Evolutionary conservation across 2,329 filamentous ascomycete genomes (phyloP).

Genomic region (Lasiodiplodia theobromae): DNA sequence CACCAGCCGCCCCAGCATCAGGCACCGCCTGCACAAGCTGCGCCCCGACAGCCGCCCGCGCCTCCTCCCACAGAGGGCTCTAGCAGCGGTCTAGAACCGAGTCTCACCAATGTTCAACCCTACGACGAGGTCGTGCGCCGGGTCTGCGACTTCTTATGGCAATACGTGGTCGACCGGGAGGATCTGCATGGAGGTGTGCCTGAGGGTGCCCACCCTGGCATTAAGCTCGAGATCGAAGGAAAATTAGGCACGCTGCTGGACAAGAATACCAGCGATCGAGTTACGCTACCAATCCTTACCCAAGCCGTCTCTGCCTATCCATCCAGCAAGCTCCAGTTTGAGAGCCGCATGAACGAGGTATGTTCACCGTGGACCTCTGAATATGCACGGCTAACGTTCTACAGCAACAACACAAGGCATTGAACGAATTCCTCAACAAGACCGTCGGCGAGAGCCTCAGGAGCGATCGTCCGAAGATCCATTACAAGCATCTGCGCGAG

Average conservation of each 20-base stretch:
- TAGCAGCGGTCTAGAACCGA: conserved; percentile 56
- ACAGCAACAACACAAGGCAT: conserved; percentile 78
- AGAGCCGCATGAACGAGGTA: conserved; percentile 74
- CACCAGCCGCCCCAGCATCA: conserved; percentile 31
- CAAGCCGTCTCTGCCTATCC: conserved; percentile 60
- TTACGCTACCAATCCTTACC: conserved; percentile 71
- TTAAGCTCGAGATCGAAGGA: conserved; percentile 87
- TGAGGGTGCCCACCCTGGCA: conserved; percentile 56
- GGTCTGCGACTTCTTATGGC: conserved; percentile 83
- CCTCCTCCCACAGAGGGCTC: conserved; percentile 11
- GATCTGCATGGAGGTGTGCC: conserved; percentile 52
- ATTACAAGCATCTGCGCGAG: conserved; percentile 84
- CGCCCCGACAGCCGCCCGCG: conserved; percentile 30
- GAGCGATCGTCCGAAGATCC: conserved; percentile 66
- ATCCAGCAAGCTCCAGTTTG: conserved; percentile 68
- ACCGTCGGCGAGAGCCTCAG: conserved; percentile 62
- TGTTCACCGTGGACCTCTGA: conserved; percentile 39
- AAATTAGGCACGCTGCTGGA: conserved; percentile 86
- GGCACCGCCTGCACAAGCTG: conserved; percentile 26
- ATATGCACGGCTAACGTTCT: not conserved
- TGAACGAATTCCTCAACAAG: conserved; percentile 86
- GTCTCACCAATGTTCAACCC: conserved; percentile 73
- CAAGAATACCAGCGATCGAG: conserved; percentile 72
- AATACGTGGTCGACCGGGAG: conserved; percentile 71
- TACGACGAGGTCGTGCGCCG: conserved; percentile 76